These are phyloP conservation scores for Cynanchum wilfordii DNA, from an alignment of 257 asterid species.

Conservation along the genomic window DNA sequence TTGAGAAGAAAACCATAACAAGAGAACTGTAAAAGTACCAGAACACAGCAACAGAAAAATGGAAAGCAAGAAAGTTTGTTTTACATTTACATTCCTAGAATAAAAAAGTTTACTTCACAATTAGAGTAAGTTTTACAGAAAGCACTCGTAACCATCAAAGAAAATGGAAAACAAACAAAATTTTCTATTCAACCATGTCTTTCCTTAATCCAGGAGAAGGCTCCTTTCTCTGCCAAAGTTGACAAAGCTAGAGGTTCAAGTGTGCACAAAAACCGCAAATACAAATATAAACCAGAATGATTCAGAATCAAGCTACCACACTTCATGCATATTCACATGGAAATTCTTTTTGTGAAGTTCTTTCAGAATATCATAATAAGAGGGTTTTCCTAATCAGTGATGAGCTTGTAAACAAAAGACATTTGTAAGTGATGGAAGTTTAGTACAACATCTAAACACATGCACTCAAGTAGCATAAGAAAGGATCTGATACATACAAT, in stretches of 20 bases:
- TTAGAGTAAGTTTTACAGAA: background rate
- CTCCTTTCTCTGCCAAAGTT: background rate
- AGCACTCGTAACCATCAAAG: background rate
- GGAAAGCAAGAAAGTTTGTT: background rate
- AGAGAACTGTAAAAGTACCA: background rate
- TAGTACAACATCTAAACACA: background rate
- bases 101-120: background rate
- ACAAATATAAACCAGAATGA: background rate
- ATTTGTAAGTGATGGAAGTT: slow-evolving; percentile 1
- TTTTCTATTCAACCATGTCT: background rate
- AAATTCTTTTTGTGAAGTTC: background rate
- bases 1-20: slow-evolving; percentile 15
- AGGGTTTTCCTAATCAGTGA: background rate
- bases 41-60: background rate
- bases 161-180: background rate
- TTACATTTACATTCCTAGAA: background rate
- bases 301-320: background rate
- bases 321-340: background rate
- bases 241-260: background rate
- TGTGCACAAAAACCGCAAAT: background rate
- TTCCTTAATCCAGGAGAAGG: background rate
- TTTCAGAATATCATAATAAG: background rate
- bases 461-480: slow-evolving; percentile 18
- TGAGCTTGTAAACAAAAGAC: background rate
- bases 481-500: slow-evolving; percentile 51